phyloP scores from a whole-genome alignment of 2,329 filamentous ascomycete species.

The Aspergillus sp. region DNA sequence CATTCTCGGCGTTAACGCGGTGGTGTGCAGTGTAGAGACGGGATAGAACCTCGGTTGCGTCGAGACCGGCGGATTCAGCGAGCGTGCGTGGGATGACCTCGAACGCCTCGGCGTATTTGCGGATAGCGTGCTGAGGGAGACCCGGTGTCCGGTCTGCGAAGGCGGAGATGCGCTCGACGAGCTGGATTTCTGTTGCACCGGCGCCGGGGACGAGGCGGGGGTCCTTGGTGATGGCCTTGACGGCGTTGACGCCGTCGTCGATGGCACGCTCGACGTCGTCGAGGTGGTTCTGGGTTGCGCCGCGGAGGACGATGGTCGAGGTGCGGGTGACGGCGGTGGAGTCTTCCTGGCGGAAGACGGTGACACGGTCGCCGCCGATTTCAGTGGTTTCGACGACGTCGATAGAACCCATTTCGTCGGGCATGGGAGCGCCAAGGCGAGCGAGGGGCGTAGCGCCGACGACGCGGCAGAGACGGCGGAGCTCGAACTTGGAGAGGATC shows the following conservation, averaged over 20 bases:
- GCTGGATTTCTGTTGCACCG: conserved; percentile 89
- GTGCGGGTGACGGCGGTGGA: conserved; percentile 81
- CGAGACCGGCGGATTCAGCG: conserved; percentile 90
- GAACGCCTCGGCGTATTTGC: conserved; percentile 96
- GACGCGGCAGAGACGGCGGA: conserved; percentile 90
- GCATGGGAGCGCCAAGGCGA: conserved; percentile 94
- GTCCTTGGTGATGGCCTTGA: conserved; percentile 97
- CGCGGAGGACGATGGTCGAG: conserved; percentile 88
- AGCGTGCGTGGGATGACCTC: conserved; percentile 93
- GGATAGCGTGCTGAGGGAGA: conserved; percentile 91
- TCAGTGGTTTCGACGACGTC: conserved; percentile 96
- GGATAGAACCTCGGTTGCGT: conserved; percentile 94
- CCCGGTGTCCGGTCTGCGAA: conserved; percentile 91
- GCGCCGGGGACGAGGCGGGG: conserved; percentile 88
- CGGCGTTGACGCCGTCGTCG: conserved; percentile 96
- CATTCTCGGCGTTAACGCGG: conserved; percentile 37
- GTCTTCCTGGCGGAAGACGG: conserved; percentile 91
- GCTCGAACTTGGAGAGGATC: conserved; percentile 96
- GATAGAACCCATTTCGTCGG: conserved; percentile 96
- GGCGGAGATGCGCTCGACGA: conserved; percentile 87
- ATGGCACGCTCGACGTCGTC: conserved; percentile 97
- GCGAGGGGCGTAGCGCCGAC: conserved; percentile 96
- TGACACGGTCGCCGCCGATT: conserved; percentile 96
- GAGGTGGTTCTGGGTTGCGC: conserved; percentile 96
- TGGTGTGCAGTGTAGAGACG: conserved; percentile 91